phyloP scores from a whole-genome alignment of 148 eudicot genomes.

The Amaranthus palmeri region DNA sequence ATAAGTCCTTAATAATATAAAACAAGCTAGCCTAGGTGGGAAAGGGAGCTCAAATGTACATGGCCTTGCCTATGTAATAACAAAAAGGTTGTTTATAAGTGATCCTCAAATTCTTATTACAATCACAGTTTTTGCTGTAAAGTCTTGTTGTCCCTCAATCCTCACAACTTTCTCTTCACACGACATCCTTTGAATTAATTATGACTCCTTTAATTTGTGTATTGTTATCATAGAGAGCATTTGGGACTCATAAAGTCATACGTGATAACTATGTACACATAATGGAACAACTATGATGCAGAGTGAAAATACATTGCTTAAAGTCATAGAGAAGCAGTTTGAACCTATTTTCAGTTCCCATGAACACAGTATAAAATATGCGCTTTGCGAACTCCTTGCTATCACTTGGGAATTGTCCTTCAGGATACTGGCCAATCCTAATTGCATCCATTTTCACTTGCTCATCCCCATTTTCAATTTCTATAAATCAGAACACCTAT shows the following conservation, averaged over 20 bases:
- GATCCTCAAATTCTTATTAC: no score
- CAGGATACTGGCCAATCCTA: slow-evolving; percentile 79
- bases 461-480: slow-evolving; percentile 72
- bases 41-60: no score
- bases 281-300: neutral
- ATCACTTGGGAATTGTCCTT: slow-evolving; percentile 81
- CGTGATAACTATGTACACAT: neutral
- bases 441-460: slow-evolving; percentile 90
- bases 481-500: slow-evolving; percentile 29
- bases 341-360: slow-evolving; percentile 98
- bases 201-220: no score
- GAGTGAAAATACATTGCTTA: neutral
- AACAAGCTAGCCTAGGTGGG: no score
- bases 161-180: no score
- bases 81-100: no score
- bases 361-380: slow-evolving; percentile 85
- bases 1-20: no score
- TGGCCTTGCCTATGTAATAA: no score
- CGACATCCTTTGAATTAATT: no score
- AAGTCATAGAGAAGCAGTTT: neutral
- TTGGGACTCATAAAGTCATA: neutral
- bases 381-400: slow-evolving; percentile 88
- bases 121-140: no score
- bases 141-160: no score
- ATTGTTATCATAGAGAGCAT: no score